Evolutionary conservation across 2,329 filamentous ascomycete species (phyloP), one percentile per base, ranked within the genome.

Genomic region (Hymenoscyphus salicellus): DNA sequence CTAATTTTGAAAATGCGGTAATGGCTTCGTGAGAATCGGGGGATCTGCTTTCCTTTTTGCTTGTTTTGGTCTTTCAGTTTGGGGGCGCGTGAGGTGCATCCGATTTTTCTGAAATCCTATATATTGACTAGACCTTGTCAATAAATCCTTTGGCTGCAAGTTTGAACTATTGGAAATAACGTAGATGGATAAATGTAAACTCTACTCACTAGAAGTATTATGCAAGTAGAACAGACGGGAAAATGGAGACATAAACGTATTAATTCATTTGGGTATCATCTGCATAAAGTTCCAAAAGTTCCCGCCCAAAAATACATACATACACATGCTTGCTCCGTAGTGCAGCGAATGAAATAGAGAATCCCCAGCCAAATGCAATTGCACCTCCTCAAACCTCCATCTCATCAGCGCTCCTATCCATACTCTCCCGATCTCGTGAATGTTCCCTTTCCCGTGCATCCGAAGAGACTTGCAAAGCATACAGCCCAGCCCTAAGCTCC

Each of bases 391-490:
- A 23, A 14, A 52, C 46, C 14, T 52, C 46, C 46, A 52, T 52
- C 46, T 52, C 46, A 52, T 52, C 46, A 26, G 20, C 46, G 20
- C 46, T 52, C 23, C 46, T 26, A 26, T 52, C 46, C 46, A 52
- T 52, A 23, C 46, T 52, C 20, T 52, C 46, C 20, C 46, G 10
- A 52, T 52, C 46, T 7, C 46, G 46, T 52, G 46, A 52, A 52
- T 52, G 46, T 26, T 52, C 46, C 3, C 46, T 52, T 38, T 57
- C 60, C 26, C 55, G 20, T 14, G 49, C 32, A 32, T 62, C 60
- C 11, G 32, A 57, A 20, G 52, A 43, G 10, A 62, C 55, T 17
- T 62, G 60, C 33, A 62, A 32, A 28, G 60, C 60, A 32, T 46
- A 62, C 16, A 62, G 16, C 26, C 32, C 20, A 14, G 52, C 36